Evolutionary conservation across 495 filamentous ascomycete genomes (phyloP).

Genomic region (Cladorrhinum samala): DNA sequence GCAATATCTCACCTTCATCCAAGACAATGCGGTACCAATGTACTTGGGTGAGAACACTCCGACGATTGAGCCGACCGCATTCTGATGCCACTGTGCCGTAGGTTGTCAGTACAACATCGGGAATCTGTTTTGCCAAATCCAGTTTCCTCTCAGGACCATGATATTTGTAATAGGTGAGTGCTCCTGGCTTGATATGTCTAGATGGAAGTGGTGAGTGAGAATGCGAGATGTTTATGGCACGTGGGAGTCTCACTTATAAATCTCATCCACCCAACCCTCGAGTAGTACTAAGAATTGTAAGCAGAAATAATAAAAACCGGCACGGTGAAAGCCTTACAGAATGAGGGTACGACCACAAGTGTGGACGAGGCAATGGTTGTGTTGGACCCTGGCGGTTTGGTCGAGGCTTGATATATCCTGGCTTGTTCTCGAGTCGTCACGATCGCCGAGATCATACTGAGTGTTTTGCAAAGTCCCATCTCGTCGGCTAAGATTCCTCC

Average conservation of each 20-base stretch:
- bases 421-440: conserved; percentile 17
- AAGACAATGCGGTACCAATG: conserved; percentile 13
- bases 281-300: conserved; percentile 10
- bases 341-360: conserved; percentile 36
- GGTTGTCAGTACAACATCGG: conserved; percentile 5
- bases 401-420: conserved; percentile 36
- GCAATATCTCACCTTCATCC: conserved; percentile 15
- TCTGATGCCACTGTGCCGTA: conserved; percentile 9
- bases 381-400: conserved; percentile 2
- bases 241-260: conserved; percentile 21
- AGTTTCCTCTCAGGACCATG: not conserved
- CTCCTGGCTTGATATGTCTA: not conserved
- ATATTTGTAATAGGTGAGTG: not conserved
- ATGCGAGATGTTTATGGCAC: conserved; percentile 30
- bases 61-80: not conserved
- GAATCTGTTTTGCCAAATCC: not conserved
- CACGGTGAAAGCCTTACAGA: conserved; percentile 14
- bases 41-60: not conserved
- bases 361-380: conserved; percentile 24
- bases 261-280: conserved; percentile 26
- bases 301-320: not conserved
- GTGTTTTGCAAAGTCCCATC: conserved; percentile 44
- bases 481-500: conserved; percentile 39
- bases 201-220: conserved; percentile 25
- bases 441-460: conserved; percentile 33